Evolutionary conservation across 352 stramenopile species (phyloP).

Genomic region (Pythium biforme): DNA sequence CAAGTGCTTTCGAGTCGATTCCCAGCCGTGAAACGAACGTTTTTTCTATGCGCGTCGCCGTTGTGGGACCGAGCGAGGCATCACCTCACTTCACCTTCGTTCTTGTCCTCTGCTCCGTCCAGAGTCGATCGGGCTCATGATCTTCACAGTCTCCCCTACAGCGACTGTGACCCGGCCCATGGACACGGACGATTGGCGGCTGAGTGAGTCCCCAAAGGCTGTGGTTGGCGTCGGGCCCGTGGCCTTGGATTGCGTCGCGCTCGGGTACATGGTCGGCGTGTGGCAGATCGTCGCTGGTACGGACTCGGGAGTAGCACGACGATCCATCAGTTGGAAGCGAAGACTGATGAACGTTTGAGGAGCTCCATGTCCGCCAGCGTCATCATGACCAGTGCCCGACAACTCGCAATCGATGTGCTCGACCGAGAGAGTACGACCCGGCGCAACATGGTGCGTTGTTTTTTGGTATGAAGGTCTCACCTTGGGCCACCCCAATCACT

Average conservation of each 20-base stretch:
- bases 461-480: not conserved
- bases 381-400: too few species aligned
- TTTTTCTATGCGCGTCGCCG: too few species aligned
- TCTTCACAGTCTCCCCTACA: conserved; percentile 32
- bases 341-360: not conserved
- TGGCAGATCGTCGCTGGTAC: not conserved
- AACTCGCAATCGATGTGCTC: not conserved
- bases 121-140: conserved; percentile 35
- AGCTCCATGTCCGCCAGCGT: too few species aligned
- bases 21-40: too few species aligned
- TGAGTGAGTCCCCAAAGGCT: conserved; percentile 18
- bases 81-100: too few species aligned
- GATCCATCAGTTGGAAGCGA: not conserved
- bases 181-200: conserved; percentile 34
- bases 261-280: not conserved
- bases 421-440: not conserved
- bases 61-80: too few species aligned
- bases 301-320: not conserved
- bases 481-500: not conserved
- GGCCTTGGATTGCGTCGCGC: not conserved
- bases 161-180: conserved; percentile 37
- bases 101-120: not conserved
- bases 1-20: too few species aligned
- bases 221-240: not conserved
- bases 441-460: not conserved